These are phyloP conservation scores for Aspergillus fischeri DNA, from an alignment of 2,329 filamentous ascomycete genomes.

Conservation along the genomic window DNA sequence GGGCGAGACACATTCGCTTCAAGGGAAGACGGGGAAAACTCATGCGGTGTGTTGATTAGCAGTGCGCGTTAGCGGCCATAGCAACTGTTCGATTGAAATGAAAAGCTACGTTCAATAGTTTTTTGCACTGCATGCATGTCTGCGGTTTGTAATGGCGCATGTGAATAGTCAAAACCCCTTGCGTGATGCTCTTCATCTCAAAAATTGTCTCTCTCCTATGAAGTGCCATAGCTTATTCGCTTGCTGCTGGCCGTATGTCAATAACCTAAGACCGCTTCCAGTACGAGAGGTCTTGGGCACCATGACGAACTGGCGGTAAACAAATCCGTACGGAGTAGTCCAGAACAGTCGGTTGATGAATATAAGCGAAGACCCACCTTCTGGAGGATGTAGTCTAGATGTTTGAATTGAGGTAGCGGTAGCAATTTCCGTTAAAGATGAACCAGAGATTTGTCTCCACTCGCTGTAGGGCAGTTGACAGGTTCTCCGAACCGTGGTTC, in stretches of 20 bases:
- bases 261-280: too few relatives aligned
- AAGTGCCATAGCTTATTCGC: neutral
- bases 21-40: slow-evolving; percentile 84
- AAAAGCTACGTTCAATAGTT: neutral
- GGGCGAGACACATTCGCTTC: slow-evolving; percentile 76
- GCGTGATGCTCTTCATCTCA: neutral
- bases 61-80: neutral
- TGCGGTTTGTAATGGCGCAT: neutral
- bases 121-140: too few relatives aligned
- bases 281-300: neutral
- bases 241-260: neutral
- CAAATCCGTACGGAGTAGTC: neutral
- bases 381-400: neutral
- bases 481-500: too few relatives aligned
- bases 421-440: neutral
- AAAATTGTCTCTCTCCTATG: neutral
- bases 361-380: neutral
- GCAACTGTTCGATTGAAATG: neutral
- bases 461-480: too few relatives aligned
- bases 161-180: neutral
- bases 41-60: slow-evolving; percentile 68
- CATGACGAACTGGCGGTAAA: neutral
- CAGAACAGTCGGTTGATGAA: neutral
- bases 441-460: neutral
- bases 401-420: neutral